Conservation (phyloP, 768 basidiomycete species). For the Boletus sensibilis region DNA sequence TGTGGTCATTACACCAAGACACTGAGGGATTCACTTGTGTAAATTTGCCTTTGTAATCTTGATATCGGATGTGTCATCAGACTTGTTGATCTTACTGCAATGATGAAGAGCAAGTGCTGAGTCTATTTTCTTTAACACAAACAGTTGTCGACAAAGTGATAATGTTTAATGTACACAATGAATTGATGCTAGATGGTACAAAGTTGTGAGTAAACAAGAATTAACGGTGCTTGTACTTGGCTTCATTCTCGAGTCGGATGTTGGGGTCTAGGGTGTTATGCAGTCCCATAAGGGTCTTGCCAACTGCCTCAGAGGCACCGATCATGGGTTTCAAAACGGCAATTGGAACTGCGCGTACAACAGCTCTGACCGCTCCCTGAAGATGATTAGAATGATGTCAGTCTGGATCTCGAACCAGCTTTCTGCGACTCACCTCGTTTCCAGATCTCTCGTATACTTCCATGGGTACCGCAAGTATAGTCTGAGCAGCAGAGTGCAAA, state of each 20-base stretch:
- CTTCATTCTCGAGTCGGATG: slow-evolving; percentile 77
- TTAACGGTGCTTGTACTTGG: slow-evolving; percentile 89
- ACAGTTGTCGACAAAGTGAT: neutral
- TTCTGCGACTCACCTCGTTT: slow-evolving; percentile 62
- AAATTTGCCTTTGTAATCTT: neutral
- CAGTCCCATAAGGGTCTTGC: slow-evolving; percentile 91
- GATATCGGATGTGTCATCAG: neutral
- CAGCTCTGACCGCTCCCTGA: slow-evolving; percentile 89
- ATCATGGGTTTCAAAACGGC: slow-evolving; percentile 98
- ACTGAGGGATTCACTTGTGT: slow-evolving; percentile 3
- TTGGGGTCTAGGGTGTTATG: slow-evolving; percentile 92
- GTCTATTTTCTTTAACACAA: neutral
- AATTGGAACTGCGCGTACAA: slow-evolving; percentile 95
- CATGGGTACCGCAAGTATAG: slow-evolving; percentile 98
- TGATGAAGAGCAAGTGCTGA: neutral
- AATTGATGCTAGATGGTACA: slow-evolving; percentile 23
- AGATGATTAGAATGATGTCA: neutral
- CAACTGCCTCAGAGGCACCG: slow-evolving; percentile 93
- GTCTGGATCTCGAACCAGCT: neutral
- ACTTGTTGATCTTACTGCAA: neutral
- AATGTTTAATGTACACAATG: slow-evolving; percentile 14
- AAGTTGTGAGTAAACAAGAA: slow-evolving; percentile 7
- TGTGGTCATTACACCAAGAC: slow-evolving; percentile 31
- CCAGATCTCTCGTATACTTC: slow-evolving; percentile 96
- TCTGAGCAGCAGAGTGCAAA: slow-evolving; percentile 92